A percentile compares a stretch with the other conserved stretches of the same genome.
Conservation (phyloP, 1,139 yeast genomes). For the Sugiyamaella novakii region DNA sequence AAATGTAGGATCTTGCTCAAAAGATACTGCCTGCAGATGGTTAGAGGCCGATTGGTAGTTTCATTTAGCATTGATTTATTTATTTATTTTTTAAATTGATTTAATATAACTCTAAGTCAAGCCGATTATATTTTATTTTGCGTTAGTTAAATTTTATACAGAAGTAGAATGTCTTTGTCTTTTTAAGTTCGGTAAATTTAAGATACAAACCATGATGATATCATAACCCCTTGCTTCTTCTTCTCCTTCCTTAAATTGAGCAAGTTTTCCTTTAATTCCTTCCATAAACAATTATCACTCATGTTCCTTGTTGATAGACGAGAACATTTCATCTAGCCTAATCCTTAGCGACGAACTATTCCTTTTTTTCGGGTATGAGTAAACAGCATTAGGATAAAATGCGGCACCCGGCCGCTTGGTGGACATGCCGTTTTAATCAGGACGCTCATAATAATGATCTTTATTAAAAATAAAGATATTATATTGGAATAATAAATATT, state of each 20-base stretch:
- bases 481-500: slow-evolving; percentile 2
- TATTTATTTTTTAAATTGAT: slow-evolving; percentile 8
- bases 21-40: slow-evolving; percentile 13
- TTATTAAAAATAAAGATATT: neutral
- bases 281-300: slow-evolving; percentile 4
- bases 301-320: neutral
- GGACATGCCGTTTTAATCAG: slow-evolving; percentile 5
- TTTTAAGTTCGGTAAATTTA: too few species aligned
- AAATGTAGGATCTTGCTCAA: slow-evolving; percentile 2
- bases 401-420: neutral
- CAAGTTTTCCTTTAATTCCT: slow-evolving; percentile 7
- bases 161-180: neutral
- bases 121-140: too few species aligned
- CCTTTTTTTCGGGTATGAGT: slow-evolving; percentile 13
- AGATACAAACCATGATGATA: too few species aligned
- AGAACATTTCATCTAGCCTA: slow-evolving; percentile 3
- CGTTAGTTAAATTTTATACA: too few species aligned
- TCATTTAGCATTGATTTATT: neutral
- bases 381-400: slow-evolving; percentile 18
- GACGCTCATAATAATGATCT: slow-evolving; percentile 2
- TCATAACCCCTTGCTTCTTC: too few species aligned
- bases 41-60: slow-evolving; percentile 12
- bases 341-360: neutral
- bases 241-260: too few species aligned
- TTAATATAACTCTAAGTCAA: slow-evolving; percentile 4